These are phyloP conservation scores for Saturnispora halmiae DNA, from an alignment of 805 yeast species.

Conservation along the genomic window DNA sequence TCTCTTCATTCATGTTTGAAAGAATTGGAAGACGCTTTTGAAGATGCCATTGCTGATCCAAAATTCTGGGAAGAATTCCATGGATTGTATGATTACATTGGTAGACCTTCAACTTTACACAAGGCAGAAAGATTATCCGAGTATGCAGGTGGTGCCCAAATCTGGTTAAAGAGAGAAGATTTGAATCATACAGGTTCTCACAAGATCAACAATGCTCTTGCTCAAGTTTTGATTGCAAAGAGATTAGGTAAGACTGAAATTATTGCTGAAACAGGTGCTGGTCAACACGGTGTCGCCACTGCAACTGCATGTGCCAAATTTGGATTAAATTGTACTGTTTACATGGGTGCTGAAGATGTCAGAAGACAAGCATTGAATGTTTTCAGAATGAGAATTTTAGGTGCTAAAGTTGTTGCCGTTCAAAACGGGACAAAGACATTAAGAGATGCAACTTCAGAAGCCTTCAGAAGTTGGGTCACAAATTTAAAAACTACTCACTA, in stretches of 20 bases:
- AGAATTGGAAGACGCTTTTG: constrained; percentile 84
- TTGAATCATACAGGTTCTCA: constrained; percentile 85
- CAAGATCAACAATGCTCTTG: constrained; percentile 76
- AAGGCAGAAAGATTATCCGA: constrained; percentile 84
- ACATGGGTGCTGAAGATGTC: constrained; percentile 99
- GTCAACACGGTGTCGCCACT: constrained; percentile 90
- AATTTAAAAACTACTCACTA: constrained; percentile 81
- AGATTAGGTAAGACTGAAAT: constrained; percentile 68
- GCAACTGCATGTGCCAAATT: constrained; percentile 90
- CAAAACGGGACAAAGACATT: constrained; percentile 91
- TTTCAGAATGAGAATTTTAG: constrained; percentile 92
- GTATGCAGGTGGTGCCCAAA: constrained; percentile 87
- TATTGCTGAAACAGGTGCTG: constrained; percentile 90
- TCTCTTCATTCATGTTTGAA: constrained; percentile 83
- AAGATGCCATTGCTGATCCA: constrained; percentile 81
- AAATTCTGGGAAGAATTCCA: constrained; percentile 88
- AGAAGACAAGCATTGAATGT: constrained; percentile 97
- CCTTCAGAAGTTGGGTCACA: constrained; percentile 92
- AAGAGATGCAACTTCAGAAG: constrained; percentile 97
- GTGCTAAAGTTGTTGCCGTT: constrained; percentile 92
- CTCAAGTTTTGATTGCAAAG: constrained; percentile 71
- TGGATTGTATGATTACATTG: constrained; percentile 81
- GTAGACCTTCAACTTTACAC: constrained; percentile 92
- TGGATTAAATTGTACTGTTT: constrained; percentile 88
- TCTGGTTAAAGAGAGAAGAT: constrained; percentile 98